Evolutionary conservation across 495 filamentous ascomycete species (phyloP).

Genomic region (Penicillium daleae): DNA sequence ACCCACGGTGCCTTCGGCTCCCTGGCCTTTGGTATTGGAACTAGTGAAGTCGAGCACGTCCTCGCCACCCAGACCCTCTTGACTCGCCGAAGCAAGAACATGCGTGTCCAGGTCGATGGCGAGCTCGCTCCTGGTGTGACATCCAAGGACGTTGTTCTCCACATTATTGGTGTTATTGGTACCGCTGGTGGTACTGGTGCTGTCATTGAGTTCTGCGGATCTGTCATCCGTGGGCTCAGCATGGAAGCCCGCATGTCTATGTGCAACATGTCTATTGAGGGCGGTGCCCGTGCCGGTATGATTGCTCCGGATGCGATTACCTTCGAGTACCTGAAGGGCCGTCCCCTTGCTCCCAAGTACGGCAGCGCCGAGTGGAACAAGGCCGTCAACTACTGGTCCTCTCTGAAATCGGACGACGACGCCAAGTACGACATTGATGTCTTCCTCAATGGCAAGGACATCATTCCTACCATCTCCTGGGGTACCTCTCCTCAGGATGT

Average conservation of each 20-base stretch:
- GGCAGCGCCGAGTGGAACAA: constrained; percentile 88
- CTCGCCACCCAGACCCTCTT: constrained; percentile 95
- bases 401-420: constrained; percentile 78
- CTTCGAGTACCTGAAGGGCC: constrained; percentile 90
- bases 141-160: constrained; percentile 93
- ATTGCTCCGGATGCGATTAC: constrained; percentile 93
- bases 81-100: constrained; percentile 95
- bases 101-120: constrained; percentile 94
- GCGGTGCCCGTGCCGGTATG: constrained; percentile 93
- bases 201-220: constrained; percentile 96
- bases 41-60: constrained; percentile 97
- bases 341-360: constrained; percentile 82
- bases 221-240: constrained; percentile 83
- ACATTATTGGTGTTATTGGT: constrained; percentile 92
- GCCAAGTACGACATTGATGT: constrained; percentile 88
- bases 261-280: constrained; percentile 99
- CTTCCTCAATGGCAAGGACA: constrained; percentile 87
- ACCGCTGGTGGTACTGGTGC: constrained; percentile 93
- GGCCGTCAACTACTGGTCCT: constrained; percentile 86
- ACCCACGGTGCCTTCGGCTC: constrained; percentile 97
- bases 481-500: constrained; percentile 97
- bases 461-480: constrained; percentile 93
- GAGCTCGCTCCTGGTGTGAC: constrained; percentile 89
- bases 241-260: constrained; percentile 99
- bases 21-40: constrained; percentile 96